Evolutionary conservation across 257 asterid species (phyloP), one percentile per base, ranked within the genome.

Genomic region (Nicotiana sylvestris): DNA sequence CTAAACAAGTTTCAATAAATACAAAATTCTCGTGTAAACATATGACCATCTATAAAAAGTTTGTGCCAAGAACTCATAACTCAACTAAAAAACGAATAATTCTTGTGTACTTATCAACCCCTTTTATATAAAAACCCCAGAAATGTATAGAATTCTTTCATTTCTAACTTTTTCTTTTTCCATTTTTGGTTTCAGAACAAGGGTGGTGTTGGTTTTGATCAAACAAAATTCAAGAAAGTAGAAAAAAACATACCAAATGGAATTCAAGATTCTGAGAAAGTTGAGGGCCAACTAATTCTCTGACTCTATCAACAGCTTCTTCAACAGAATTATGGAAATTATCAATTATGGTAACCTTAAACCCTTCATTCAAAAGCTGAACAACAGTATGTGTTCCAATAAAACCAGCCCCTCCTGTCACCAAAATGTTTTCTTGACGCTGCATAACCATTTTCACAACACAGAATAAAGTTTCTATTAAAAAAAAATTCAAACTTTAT

Each of bases 361-460:
- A 94, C 8, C 99, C 98, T 82, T 88, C 95, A n/a, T 86, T 86
- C 72, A 96, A 81, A 25, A 96, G 93, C 92, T 91, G 92, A 86
- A 92, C 68, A 83, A 91, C 98, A 6, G 99, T 94, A 88, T 96
- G 98, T 1, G 98, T 92, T 74, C 99, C 99, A 29, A 96, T 94
- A 89, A 94, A 96, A 9, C 99, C 99, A 6, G 99, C 98, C 1
- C 98, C 99, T 2, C 99, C 99, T 0, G 99, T 96, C 53, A 96
- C 99, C 89, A 96, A 82, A 61, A 96, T 83, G 29, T 85, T 89
- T 77, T 78, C 88, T 76, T 79, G 74, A 53, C 29, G 66, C 3
- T 58, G 78, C 55, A 69, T 66, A 10, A 12, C 79, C 82, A 84
- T 80, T 83, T 81, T 66, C 80, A 64, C 27, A 4, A 72, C 65